These are phyloP conservation scores for Cinnamomum micranthum DNA, from an alignment of 164 flowering plant genomes.

Conservation along the genomic window DNA sequence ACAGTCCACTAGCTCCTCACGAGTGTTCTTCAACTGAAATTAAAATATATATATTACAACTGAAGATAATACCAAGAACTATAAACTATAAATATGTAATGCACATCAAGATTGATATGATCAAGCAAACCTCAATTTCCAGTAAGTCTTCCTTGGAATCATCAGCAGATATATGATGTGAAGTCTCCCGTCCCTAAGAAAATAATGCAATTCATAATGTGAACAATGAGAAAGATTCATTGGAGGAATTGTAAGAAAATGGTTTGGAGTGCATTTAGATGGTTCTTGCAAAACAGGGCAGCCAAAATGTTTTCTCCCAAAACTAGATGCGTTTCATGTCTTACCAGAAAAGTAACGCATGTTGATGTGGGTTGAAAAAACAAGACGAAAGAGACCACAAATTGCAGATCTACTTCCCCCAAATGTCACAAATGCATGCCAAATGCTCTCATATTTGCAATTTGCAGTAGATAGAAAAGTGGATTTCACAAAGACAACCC, in stretches of 20 bases:
- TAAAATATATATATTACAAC: constrained; percentile 2
- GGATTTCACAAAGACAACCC: too few relatives aligned
- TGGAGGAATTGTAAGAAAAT: background rate
- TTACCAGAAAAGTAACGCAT: background rate
- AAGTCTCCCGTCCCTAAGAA: constrained; percentile 35
- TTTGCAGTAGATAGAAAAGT: background rate
- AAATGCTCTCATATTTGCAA: background rate
- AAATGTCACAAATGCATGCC: background rate
- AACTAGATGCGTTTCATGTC: background rate
- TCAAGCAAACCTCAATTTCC: constrained; percentile 47
- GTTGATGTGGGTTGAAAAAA: background rate
- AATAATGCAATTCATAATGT: constrained; percentile 1
- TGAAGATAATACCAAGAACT: background rate
- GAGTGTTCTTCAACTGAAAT: constrained; percentile 52
- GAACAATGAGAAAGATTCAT: background rate
- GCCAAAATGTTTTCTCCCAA: background rate
- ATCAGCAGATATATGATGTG: background rate
- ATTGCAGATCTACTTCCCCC: background rate
- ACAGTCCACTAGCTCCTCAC: constrained; percentile 59
- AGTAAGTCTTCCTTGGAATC: constrained; percentile 31
- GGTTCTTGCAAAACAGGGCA: background rate
- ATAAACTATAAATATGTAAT: background rate
- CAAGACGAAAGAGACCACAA: background rate
- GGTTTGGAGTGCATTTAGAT: background rate
- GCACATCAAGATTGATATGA: background rate